phyloP scores from a whole-genome alignment of 352 stramenopile species.

The Pythium dissimile region DNA sequence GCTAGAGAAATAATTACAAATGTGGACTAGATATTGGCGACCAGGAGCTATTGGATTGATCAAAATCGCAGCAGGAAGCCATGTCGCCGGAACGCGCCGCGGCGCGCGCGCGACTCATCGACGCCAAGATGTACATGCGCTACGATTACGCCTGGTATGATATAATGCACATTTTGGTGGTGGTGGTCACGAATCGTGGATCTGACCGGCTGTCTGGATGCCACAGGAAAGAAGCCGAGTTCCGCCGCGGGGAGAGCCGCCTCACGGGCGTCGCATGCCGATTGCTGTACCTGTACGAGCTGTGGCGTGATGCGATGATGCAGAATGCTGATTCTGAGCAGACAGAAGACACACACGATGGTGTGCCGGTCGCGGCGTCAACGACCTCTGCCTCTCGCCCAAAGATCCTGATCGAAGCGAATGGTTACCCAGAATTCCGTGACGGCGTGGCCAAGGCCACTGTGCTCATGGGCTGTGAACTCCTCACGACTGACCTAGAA shows the following conservation, averaged over 20 bases:
- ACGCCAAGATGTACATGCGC: slow-evolving; percentile 65
- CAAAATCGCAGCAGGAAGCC: no score
- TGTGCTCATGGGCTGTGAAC: slow-evolving; percentile 48
- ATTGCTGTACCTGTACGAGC: slow-evolving; percentile 64
- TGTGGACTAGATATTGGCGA: no score
- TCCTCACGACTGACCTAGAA: slow-evolving; percentile 17
- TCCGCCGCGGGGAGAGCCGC: slow-evolving; percentile 37
- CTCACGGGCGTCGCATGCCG: slow-evolving; percentile 61
- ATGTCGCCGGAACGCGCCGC: slow-evolving; percentile 10
- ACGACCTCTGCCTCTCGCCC: not conserved
- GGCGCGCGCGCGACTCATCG: slow-evolving; percentile 47
- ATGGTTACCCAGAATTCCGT: slow-evolving; percentile 53
- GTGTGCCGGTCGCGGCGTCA: slow-evolving; percentile 7
- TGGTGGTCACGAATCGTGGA: no score
- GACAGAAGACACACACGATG: not conserved
- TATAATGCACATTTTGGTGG: slow-evolving; percentile 3
- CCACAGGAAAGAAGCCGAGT: slow-evolving; percentile 68
- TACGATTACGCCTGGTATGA: slow-evolving; percentile 83
- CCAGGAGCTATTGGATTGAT: no score
- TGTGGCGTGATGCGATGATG: slow-evolving; percentile 29
- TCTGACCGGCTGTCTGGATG: not conserved
- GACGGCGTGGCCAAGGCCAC: slow-evolving; percentile 31
- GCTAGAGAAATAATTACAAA: no score
- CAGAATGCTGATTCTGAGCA: no score
- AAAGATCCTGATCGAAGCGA: slow-evolving; percentile 43